Evolutionary conservation across 257 asterid genomes (phyloP), one percentile per base, ranked within the genome.

Genomic region (Nicotiana knightiana): DNA sequence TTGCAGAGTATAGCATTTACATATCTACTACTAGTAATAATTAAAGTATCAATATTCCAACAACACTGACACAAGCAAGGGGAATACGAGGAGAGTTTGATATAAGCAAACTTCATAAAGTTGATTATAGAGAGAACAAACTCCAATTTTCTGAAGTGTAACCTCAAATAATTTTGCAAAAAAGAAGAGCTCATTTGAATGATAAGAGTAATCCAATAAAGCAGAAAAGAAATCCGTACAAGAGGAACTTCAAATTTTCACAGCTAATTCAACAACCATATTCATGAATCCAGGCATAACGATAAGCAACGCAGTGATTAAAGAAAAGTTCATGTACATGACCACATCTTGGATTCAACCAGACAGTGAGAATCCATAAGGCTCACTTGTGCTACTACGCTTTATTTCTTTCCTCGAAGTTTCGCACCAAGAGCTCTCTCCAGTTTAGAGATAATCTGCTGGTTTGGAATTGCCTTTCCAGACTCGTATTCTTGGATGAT

Each of bases 391-490:
- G 39, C 24, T 11, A 53, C 7, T 30, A 11, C n/a, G 13, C n/a
- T 91, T 43, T 8, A 43, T 43, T 43, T 93, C 90, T 91, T 94
- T 67, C 97, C 97, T 57, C 97, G 91, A 89, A 94, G 88, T 82
- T 91, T 94, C 5, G 54, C 90, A 59, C 96, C 94, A 53, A 93
- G 97, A 26, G 98, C 92, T 80, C 94, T 92, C 90, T 94, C 98
- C 87, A 91, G 91, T 90, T 94, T 94, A 54, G 94, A 80, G 28
- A 94, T 91, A 83, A 91, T 91, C 88, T 90, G 97, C 83, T 90
- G 92, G 81, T 90, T 90, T 53, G 93, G 93, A 67, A 90, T 90
- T 43, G 93, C 93, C 84, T 90, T 90, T 59, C 93, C 93, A 43
- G 93, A 90, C 82, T 90, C 93, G 16, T 90, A 90, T 84, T 90